Conservation (phyloP, 805 yeast genomes). For the Sugiyamaella mastotermitis region DNA sequence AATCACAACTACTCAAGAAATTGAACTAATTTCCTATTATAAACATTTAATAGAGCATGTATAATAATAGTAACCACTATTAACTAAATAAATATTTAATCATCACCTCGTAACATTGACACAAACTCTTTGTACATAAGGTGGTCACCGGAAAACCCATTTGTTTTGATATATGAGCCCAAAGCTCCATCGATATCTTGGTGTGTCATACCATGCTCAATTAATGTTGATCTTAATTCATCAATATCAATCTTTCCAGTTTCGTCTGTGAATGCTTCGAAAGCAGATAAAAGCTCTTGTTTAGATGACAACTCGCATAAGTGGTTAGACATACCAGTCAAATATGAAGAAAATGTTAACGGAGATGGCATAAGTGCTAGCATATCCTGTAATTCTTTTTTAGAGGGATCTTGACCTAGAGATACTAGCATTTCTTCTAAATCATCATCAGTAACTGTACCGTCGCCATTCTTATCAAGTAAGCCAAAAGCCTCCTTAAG, state of each 20-base stretch:
- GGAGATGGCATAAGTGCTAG: conserved; percentile 34
- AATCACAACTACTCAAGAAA: too few relatives aligned
- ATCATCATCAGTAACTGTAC: conserved; percentile 31
- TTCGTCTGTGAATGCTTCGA: conserved; percentile 43
- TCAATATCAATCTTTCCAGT: conserved; percentile 41
- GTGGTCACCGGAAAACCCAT: conserved; percentile 48
- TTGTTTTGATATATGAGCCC: conserved; percentile 46
- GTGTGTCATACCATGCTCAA: conserved; percentile 38
- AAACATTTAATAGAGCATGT: too few relatives aligned
- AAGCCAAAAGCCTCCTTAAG: conserved; percentile 70
- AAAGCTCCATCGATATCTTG: conserved; percentile 43
- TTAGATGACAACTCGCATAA: conserved; percentile 46
- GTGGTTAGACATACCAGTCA: conserved; percentile 54
- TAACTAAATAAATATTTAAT: too few relatives aligned
- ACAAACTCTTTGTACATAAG: conserved; percentile 63
- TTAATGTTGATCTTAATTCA: conserved; percentile 44
- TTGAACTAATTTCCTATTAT: too few relatives aligned
- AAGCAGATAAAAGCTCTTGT: conserved; percentile 51
- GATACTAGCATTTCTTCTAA: conserved; percentile 44
- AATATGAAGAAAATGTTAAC: conserved; percentile 59
- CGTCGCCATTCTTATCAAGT: conserved; percentile 79
- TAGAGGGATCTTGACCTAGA: conserved; percentile 34
- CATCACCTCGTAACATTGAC: conserved; percentile 16
- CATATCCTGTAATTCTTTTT: conserved; percentile 46
- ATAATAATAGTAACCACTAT: too few relatives aligned